Evolutionary conservation across 352 stramenopile species (phyloP).

Genomic region (Globisporangium splendens): DNA sequence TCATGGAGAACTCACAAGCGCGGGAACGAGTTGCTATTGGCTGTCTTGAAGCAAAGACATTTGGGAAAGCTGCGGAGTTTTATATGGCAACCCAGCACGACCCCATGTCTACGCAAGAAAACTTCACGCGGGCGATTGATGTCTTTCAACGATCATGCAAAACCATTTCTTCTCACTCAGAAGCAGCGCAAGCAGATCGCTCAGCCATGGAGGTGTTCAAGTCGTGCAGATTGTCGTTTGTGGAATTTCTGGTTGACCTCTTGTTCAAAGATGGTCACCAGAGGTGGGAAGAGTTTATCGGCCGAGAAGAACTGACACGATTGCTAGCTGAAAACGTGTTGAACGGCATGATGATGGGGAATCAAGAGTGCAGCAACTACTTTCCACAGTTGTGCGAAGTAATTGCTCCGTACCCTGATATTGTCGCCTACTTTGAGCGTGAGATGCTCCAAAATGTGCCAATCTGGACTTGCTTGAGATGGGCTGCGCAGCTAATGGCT

Average conservation of each 20-base stretch:
- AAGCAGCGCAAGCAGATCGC: background rate
- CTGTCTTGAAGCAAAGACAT: constrained; percentile 63
- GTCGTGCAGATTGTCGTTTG: constrained; percentile 49
- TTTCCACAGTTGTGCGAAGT: constrained; percentile 72
- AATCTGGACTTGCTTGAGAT: constrained; percentile 78
- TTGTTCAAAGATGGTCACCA: constrained; percentile 35
- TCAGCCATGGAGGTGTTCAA: constrained; percentile 25
- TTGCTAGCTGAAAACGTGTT: constrained; percentile 63
- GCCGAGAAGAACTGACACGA: constrained; percentile 36
- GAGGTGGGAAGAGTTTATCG: constrained; percentile 34
- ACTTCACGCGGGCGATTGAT: constrained; percentile 53
- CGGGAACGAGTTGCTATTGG: constrained; percentile 51
- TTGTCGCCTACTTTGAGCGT: constrained; percentile 44
- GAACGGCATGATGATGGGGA: constrained; percentile 50
- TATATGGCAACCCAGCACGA: constrained; percentile 48
- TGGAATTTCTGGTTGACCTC: constrained; percentile 69
- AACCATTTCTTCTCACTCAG: background rate
- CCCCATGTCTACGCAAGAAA: constrained; percentile 38
- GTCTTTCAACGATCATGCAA: constrained; percentile 51
- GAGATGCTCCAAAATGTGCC: constrained; percentile 45
- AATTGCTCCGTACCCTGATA: constrained; percentile 41
- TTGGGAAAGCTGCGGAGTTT: constrained; percentile 60
- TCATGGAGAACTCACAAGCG: constrained; percentile 45
- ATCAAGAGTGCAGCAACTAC: constrained; percentile 70
- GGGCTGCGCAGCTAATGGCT: constrained; percentile 76